phyloP scores from a whole-genome alignment of 2,329 filamentous ascomycete genomes.

The Stachybotrys chartarum region DNA sequence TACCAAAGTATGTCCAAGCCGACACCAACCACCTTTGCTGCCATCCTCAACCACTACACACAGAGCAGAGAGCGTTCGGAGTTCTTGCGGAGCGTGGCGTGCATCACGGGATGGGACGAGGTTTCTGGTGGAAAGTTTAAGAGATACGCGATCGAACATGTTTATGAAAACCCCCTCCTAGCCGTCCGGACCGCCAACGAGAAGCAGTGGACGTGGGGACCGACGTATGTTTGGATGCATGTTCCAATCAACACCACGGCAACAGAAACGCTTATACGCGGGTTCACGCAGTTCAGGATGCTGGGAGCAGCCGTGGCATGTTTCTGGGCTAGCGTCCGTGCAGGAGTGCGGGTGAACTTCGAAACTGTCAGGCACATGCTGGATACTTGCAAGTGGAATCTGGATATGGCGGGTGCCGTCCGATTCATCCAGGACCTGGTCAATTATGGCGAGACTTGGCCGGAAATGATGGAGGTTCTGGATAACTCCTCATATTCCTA shows the following conservation, averaged over 20 bases:
- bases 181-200: conserved; percentile 19
- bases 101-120: conserved; percentile 36
- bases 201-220: conserved; percentile 15
- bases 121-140: conserved; percentile 30
- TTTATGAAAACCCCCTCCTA: conserved; percentile 17
- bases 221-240: conserved; percentile 32
- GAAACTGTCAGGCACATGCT: background rate
- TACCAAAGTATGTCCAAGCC: conserved; percentile 34
- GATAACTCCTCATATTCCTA: background rate
- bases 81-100: conserved; percentile 37
- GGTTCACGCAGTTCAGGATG: conserved; percentile 40
- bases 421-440: background rate
- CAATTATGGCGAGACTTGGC: background rate
- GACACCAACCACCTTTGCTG: conserved; percentile 40
- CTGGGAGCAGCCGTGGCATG: conserved; percentile 29
- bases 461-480: background rate
- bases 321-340: background rate
- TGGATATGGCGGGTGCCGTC: background rate
- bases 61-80: conserved; percentile 26
- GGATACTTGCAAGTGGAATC: background rate
- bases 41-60: conserved; percentile 44
- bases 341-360: background rate
- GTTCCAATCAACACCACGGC: conserved; percentile 28
- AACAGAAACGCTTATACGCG: conserved; percentile 38
- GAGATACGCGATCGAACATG: conserved; percentile 23